A percentile compares a stretch with the other conserved stretches of the same genome.
phyloP scores from a whole-genome alignment of 192 early-diverging fungal genomes.

The Entophlyctis luteolus region DNA sequence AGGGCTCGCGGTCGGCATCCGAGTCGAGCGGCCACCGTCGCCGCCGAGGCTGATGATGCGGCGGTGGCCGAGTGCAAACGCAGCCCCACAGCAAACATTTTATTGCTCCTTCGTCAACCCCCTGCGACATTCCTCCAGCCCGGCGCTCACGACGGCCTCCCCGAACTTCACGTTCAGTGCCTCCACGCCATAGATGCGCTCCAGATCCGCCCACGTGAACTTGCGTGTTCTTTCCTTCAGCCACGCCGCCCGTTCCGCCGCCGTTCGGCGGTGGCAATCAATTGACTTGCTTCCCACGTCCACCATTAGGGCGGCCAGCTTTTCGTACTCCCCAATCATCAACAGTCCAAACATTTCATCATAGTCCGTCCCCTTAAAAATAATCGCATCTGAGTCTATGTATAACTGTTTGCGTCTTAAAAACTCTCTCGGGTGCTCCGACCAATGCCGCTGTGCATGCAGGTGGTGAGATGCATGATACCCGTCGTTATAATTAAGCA shows the following conservation, averaged over 20 bases:
- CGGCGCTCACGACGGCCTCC: not conserved
- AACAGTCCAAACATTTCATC: conserved; percentile 28
- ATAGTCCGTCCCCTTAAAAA: conserved; percentile 33
- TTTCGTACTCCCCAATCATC: conserved; percentile 31
- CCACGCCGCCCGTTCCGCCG: conserved; percentile 24
- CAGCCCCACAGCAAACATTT: too few species aligned
- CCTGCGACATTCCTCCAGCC: too few species aligned
- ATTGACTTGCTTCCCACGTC: not conserved
- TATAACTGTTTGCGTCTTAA: conserved; percentile 20
- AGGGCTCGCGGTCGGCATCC: too few species aligned
- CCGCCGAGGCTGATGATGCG: too few species aligned
- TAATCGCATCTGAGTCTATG: conserved; percentile 28
- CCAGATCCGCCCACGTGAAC: conserved; percentile 27
- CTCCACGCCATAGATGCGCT: conserved; percentile 2
- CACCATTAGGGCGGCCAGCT: conserved; percentile 27
- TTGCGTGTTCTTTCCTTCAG: conserved; percentile 24
- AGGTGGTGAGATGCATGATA: conserved; percentile 51
- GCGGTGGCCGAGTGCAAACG: too few species aligned
- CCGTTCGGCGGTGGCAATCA: too few species aligned
- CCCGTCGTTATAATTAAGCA: conserved; percentile 40
- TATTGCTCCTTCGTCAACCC: conserved; percentile 29
- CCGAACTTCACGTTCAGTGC: conserved; percentile 6
- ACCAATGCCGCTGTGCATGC: conserved; percentile 41
- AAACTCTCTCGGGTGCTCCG: conserved; percentile 41
- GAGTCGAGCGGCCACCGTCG: too few species aligned